Evolutionary conservation across 140 eudicot species (phyloP), one percentile per base, ranked within the genome.

Genomic region (Stevia rebaudiana): DNA sequence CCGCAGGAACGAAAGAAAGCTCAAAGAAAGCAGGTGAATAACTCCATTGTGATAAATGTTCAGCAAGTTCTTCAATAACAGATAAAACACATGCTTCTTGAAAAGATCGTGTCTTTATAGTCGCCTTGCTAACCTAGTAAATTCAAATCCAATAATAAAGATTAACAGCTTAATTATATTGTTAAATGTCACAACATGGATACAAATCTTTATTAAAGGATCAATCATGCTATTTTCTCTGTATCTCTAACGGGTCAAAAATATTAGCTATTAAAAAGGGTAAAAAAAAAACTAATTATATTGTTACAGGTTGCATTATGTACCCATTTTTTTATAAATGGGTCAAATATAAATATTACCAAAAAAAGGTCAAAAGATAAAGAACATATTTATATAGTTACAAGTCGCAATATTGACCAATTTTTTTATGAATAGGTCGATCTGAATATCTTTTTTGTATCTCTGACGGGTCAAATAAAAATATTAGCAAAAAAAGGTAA

Each of bases 41-140:
- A 59, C 98, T 92, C 98, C 98, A 92, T 69, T 92, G 96, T 76
- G 98, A 80, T 47, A 92, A 73, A 83, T 92, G 98, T 52, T 92
- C 98, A 11, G 87, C 81, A 33, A 92, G 83, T 65, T 92, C 95
- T 76, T 92, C 96, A 59, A 83, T 74, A 41, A 92, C 95, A 52
- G 86, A 72, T 22, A 61, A 79, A 37, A 92, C 88, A 64, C 90
- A 88, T 40, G 96, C 87, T 71, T 92, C 98, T 74, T 92, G 98
- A 59, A 88, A 88, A 23, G 98, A 63, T 28, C 89, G 72, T 0
- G 98, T 88, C 79, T 92, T 92, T 56, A 92, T 76, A 61, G 80
- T 72, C 2, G 83, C 79, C 61, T 92, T 88, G 70, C 83, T 88
- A 11, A 92, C 98, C 98, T 92, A 77, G 61, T 37, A 50, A 35